Evolutionary conservation across 2,329 filamentous ascomycete genomes (phyloP), one percentile per base, ranked within the genome.

Genomic region (Colletotrichum cereale): DNA sequence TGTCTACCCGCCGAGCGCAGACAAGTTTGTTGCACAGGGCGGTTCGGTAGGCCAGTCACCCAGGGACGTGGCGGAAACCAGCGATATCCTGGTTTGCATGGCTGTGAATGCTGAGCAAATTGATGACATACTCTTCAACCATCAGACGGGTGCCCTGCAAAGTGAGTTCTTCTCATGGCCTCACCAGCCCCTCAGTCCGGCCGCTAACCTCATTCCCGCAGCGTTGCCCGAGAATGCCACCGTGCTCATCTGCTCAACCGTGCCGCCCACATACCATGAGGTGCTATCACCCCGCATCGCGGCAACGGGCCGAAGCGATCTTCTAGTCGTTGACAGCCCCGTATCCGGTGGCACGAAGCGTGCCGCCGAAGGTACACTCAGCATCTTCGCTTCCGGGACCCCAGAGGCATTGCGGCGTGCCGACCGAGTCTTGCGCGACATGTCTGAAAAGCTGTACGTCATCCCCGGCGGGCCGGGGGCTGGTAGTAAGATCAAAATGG

Each of bases 331-430:
- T 62, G 92, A 94, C 79, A 87, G 88, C 29, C 92, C 92, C 0
- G 92, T 95, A 0, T 93, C 91, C 0, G 92, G 92, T 0, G 92
- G 92, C 1, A 88, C 90, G 0, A 84, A 87, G 12, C 86, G 92
- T 42, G 92, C 92, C 1, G 91, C 90, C 0, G 87, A 92, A 60
- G 92, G 92, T 4, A 93, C 92, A 0, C 82, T 95, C 5, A 89
- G 87, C 0, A 91, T 92, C 72, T 90, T 92, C 82, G 88, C 89
- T 0, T 86, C 87, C 1, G 90, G 86, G 0, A 81, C 85, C 0
- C 80, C 84, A 0, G 82, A 83, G 3, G 86, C 86, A 3, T 79
- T 92, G 2, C 80, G 85, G 55, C 84, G 84, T 47, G 88, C 86
- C 0, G 83, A 84, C n/a, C 84, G 82, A 47, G 78, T 92, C 5